Evolutionary conservation across 345 rosid genomes (phyloP).

Genomic region (Dimocarpus longan): DNA sequence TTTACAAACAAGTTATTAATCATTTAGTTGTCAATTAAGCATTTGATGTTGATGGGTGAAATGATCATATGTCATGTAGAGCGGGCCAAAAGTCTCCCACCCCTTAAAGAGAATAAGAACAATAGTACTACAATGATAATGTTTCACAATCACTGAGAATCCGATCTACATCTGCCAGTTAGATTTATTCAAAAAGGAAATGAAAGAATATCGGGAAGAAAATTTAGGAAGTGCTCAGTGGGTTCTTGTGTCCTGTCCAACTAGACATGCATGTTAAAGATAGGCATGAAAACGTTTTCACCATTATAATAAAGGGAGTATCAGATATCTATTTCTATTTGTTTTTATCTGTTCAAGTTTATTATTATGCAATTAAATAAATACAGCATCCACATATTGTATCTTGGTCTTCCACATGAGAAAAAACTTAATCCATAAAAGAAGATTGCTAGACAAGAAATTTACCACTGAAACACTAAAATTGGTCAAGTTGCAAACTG

Average conservation of each 20-base stretch:
- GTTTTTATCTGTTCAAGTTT: background rate
- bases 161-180: background rate
- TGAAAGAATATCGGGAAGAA: background rate
- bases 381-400: background rate
- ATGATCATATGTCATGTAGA: background rate
- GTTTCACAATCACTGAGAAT: conserved; percentile 1
- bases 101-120: conserved; percentile 1
- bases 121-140: background rate
- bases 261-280: background rate
- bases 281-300: background rate
- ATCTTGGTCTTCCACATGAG: background rate
- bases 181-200: background rate
- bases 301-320: background rate
- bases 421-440: background rate
- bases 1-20: too few relatives aligned
- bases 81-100: background rate
- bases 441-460: background rate
- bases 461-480: background rate
- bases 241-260: background rate
- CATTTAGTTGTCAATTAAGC: too few relatives aligned
- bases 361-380: background rate
- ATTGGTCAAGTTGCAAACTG: conserved; percentile 1
- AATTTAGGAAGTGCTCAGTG: conserved; percentile 3
- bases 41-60: background rate
- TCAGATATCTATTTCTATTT: background rate